Conservation (phyloP, 768 basidiomycete species). For the Scleroderma bovista region DNA sequence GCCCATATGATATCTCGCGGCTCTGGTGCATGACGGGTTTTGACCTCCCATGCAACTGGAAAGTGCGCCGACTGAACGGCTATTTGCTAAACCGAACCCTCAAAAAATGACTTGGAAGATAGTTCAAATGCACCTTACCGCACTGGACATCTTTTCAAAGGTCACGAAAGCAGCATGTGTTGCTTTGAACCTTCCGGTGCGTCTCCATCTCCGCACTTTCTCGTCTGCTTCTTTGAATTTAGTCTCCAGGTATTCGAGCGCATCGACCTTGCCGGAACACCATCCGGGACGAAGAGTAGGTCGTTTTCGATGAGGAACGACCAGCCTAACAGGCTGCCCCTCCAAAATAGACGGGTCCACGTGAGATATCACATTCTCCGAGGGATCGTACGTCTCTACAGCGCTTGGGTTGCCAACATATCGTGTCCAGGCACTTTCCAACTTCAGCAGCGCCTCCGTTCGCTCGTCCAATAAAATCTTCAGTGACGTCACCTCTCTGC, state of each 20-base stretch:
- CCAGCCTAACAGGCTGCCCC: constrained; percentile 50
- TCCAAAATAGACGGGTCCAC: constrained; percentile 51
- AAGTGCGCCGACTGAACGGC: constrained; percentile 82
- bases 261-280: constrained; percentile 78
- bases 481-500: constrained; percentile 73
- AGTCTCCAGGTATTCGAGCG: constrained; percentile 80
- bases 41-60: constrained; percentile 56
- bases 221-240: constrained; percentile 82
- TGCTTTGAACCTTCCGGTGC: constrained; percentile 68
- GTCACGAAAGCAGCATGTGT: constrained; percentile 91
- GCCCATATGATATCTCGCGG: constrained; percentile 96
- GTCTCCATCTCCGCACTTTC: constrained; percentile 67
- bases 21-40: constrained; percentile 80
- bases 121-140: constrained; percentile 45
- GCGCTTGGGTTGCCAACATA: constrained; percentile 94
- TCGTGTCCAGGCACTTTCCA: constrained; percentile 83
- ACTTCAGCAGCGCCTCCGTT: constrained; percentile 69
- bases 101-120: background rate
- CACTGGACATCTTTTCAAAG: constrained; percentile 91
- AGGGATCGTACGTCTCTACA: constrained; percentile 75
- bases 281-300: constrained; percentile 73
- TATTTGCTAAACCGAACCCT: constrained; percentile 56
- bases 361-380: constrained; percentile 44
- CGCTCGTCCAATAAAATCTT: constrained; percentile 70
- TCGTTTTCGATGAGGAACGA: constrained; percentile 67